Evolutionary conservation across 345 rosid species (phyloP).

Genomic region (Cardamine resedifolia): DNA sequence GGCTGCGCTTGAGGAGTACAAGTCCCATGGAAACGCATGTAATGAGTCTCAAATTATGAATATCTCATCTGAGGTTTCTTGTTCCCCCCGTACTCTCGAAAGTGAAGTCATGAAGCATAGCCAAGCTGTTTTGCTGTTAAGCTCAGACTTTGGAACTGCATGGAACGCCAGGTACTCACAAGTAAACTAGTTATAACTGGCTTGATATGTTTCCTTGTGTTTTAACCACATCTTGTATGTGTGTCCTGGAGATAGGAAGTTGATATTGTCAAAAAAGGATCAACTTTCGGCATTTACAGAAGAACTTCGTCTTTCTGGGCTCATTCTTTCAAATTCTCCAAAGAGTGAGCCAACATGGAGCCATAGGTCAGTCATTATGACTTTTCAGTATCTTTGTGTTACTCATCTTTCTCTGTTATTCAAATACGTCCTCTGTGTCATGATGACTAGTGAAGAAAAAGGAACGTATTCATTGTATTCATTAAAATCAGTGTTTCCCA

Average conservation of each 20-base stretch:
- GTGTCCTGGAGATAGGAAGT: constrained; percentile 53
- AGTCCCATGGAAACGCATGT: constrained; percentile 15
- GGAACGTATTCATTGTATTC: background rate
- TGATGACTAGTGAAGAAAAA: constrained; percentile 2
- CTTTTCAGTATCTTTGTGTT: background rate
- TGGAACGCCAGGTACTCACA: constrained; percentile 81
- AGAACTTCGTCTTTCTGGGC: constrained; percentile 73
- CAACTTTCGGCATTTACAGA: constrained; percentile 44
- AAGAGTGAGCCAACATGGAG: constrained; percentile 97
- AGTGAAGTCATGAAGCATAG: constrained; percentile 70
- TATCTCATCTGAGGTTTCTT: background rate
- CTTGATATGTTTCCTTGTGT: constrained; percentile 3
- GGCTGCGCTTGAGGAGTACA: constrained; percentile 44
- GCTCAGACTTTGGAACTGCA: constrained; percentile 84
- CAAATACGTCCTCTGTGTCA: background rate
- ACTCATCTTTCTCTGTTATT: background rate
- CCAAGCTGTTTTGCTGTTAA: constrained; percentile 66
- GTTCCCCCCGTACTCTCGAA: constrained; percentile 34
- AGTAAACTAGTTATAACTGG: background rate
- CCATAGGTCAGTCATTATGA: constrained; percentile 56
- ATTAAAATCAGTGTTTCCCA: constrained; percentile 2
- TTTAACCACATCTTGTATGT: constrained; percentile 12
- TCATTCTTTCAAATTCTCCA: constrained; percentile 77
- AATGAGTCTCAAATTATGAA: constrained; percentile 21
- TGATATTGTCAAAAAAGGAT: constrained; percentile 54